Evolutionary conservation across 1,284 basidiomycete species (phyloP), one percentile per base, ranked within the genome.

Genomic region (Cronartium quercuum): DNA sequence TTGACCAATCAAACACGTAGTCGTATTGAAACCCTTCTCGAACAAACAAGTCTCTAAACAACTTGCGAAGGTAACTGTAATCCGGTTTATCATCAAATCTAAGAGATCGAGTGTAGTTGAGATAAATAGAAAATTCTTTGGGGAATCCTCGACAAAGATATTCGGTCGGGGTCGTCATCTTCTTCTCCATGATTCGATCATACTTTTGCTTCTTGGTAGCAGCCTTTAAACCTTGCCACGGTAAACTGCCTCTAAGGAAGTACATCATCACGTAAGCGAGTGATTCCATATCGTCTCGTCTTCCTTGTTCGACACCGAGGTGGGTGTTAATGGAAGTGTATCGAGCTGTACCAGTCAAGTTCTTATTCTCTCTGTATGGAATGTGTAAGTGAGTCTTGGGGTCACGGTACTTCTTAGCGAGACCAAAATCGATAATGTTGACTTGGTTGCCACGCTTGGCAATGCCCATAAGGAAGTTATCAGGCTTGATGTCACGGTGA

Each of bases 251-350:
- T 78, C 93, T 92, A 78, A 97, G 88, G 88, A 97, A 96, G 85
- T 97, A 97, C 92, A 97, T 95, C 79, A 98, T 87, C 29, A 97
- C 93, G 81, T 97, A 97, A 68, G 92, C 94, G 69, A 97, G 88
- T 0, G 93, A 95, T 83, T 96, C 94, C 80, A 97, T 87, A 82
- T 97, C 94, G 82, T 97, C 94, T 77, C 94, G 90, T 79, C 94
- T 90, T 78, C 92, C 91, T 83, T 97, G 94, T 84, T 97, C 91
- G 29, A 98, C 94, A 80, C 95, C 96, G 81, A 98, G 84, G 82
- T 98, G 96, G 62, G 95, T 98, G 85, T 98, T 98, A 86, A 98
- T 98, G 37, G 94, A 97, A 0, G 95, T 98, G 87, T 98, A 99
- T 75, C 95, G 91, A 77, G 95, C 96, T 34, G 96, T 98, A 78